phyloP scores from a whole-genome alignment of 768 basidiomycete species.

The Russula griseocarnosa region DNA sequence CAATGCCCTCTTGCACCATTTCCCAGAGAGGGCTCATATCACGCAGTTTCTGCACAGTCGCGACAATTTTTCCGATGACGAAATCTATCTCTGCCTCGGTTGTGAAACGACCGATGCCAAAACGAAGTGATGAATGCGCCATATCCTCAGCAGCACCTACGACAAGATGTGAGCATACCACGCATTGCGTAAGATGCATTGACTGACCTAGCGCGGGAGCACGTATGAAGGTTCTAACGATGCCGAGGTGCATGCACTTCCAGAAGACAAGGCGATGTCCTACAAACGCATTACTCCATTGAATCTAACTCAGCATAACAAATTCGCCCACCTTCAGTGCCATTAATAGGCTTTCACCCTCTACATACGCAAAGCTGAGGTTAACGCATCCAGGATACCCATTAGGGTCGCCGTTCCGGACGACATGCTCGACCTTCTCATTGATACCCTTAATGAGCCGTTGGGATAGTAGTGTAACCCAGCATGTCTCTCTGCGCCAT shows the following conservation, averaged over 20 bases:
- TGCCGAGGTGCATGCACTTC: slow-evolving; percentile 97
- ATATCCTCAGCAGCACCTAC: slow-evolving; percentile 94
- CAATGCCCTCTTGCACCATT: slow-evolving; percentile 99
- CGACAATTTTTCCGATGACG: slow-evolving; percentile 81
- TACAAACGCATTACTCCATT: slow-evolving; percentile 33
- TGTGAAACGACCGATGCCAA: slow-evolving; percentile 97
- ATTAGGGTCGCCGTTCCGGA: slow-evolving; percentile 86
- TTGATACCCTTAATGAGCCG: slow-evolving; percentile 80
- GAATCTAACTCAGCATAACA: not conserved
- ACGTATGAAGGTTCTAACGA: slow-evolving; percentile 98
- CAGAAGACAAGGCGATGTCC: slow-evolving; percentile 97
- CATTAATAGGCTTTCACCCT: slow-evolving; percentile 97
- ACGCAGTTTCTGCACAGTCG: slow-evolving; percentile 79
- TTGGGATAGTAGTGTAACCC: slow-evolving; percentile 69
- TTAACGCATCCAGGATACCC: slow-evolving; percentile 98
- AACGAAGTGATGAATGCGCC: slow-evolving; percentile 96
- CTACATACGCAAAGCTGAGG: slow-evolving; percentile 92
- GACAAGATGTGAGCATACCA: slow-evolving; percentile 10
- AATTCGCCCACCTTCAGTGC: slow-evolving; percentile 72
- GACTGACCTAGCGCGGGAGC: slow-evolving; percentile 76
- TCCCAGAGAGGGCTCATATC: slow-evolving; percentile 99
- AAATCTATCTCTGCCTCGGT: slow-evolving; percentile 97
- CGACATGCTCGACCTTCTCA: slow-evolving; percentile 80
- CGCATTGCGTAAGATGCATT: not conserved
- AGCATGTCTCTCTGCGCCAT: slow-evolving; percentile 70